Percentiles rank a stretch among this genome's conserved stretches.
phyloP scores from a whole-genome alignment of 768 basidiomycete genomes.

The Kwoniella newhampshirensis region DNA sequence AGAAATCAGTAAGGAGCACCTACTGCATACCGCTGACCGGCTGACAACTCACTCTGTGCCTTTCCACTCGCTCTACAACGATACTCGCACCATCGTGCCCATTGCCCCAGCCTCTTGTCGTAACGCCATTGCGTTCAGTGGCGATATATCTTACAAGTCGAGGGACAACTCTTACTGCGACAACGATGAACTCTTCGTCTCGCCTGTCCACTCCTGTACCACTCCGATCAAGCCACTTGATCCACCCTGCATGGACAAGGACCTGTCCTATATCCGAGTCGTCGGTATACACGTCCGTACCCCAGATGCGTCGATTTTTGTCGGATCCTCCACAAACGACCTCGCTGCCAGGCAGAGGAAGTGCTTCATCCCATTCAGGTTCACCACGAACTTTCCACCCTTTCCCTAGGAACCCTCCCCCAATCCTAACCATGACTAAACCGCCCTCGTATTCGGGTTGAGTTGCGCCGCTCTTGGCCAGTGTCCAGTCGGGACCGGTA shows the following conservation, averaged over 20 bases:
- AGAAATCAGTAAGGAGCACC: background rate
- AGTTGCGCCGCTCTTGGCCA: conserved; percentile 19
- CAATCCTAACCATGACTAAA: conserved; percentile 36
- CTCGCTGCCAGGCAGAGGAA: conserved; percentile 8
- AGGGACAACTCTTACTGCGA: conserved; percentile 53
- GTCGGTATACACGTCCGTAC: conserved; percentile 57
- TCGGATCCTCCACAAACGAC: conserved; percentile 11
- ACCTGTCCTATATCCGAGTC: conserved; percentile 55
- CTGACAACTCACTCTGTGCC: conserved; percentile 47
- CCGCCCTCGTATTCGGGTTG: conserved; percentile 28
- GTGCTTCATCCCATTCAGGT: conserved; percentile 39
- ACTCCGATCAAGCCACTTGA: conserved; percentile 35
- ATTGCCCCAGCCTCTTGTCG: conserved; percentile 56
- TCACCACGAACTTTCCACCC: conserved; percentile 44
- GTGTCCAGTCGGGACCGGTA: conserved; percentile 31
- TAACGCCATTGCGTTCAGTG: conserved; percentile 51
- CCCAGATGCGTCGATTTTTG: conserved; percentile 53
- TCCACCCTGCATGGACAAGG: conserved; percentile 55
- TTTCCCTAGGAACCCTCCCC: conserved; percentile 31
- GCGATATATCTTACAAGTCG: conserved; percentile 53
- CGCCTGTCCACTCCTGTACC: background rate
- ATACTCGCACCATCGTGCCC: conserved; percentile 56
- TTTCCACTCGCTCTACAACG: conserved; percentile 51
- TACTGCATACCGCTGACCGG: background rate
- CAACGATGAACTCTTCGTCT: conserved; percentile 31